Percentiles rank a stretch among this genome's conserved stretches.
Conservation (phyloP, 2,329 filamentous ascomycete species). For the Aspergillus pseudonomiae region DNA sequence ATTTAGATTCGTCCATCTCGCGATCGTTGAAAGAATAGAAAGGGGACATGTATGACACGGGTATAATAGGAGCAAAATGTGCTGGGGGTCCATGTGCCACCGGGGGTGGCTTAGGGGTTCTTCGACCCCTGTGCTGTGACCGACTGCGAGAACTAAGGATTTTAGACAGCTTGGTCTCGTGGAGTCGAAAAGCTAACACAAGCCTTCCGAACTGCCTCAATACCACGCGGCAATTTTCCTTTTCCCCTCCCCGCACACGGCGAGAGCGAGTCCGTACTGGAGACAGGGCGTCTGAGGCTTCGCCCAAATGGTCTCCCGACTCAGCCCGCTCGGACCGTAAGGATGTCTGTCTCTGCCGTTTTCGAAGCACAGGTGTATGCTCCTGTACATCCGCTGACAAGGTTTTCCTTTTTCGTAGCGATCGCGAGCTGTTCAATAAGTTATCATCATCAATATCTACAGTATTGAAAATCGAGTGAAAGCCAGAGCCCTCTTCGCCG, state of each 20-base stretch:
- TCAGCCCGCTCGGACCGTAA: conserved; percentile 27
- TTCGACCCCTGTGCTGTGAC: conserved; percentile 57
- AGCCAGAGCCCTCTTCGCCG: conserved; percentile 66
- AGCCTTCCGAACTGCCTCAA: conserved; percentile 50
- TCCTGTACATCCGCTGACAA: conserved; percentile 67
- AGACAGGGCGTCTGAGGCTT: conserved; percentile 24
- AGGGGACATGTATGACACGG: conserved; percentile 69
- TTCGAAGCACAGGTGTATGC: conserved; percentile 53
- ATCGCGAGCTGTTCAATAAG: conserved; percentile 73
- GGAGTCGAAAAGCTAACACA: conserved; percentile 62
- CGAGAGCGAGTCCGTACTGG: conserved; percentile 58
- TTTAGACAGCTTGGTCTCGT: conserved; percentile 61
- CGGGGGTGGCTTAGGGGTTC: conserved; percentile 45
- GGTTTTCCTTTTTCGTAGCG: conserved; percentile 81
- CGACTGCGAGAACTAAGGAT: conserved; percentile 64
- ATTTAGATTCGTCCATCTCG: conserved; percentile 84
- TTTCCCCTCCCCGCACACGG: conserved; percentile 52
- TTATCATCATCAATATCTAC: conserved; percentile 69
- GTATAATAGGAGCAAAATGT: conserved; percentile 63
- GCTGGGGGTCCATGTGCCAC: conserved; percentile 51
- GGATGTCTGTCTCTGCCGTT: conserved; percentile 39
- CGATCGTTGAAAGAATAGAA: conserved; percentile 89
- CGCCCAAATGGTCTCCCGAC: conserved; percentile 24
- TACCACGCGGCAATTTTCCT: conserved; percentile 44
- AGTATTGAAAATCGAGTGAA: conserved; percentile 77